Evolutionary conservation across 192 early-diverging fungal genomes (phyloP), one percentile per base, ranked within the genome.

Genomic region (Linnemannia hyalina): DNA sequence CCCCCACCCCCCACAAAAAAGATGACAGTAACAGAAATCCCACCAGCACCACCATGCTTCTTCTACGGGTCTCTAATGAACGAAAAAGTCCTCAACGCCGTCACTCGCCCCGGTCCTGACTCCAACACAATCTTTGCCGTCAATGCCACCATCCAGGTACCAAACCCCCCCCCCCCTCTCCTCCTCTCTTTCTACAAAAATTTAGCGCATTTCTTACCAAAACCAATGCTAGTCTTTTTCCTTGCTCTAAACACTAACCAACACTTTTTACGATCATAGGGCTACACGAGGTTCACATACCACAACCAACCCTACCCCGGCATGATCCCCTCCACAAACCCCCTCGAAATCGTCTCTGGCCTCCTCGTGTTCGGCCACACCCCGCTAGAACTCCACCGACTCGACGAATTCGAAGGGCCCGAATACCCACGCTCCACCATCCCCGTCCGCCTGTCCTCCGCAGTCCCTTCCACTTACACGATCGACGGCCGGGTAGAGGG

Each of bases 291-390:
- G 4, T 78, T 70, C 54, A 77, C 82, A 16, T 78, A 83, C 41
- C 71, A 83, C 73, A 83, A 83, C 29, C 76, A 83, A 40, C 82
- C 82, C 13, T 83, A 54, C n/a, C 82, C 82, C 38, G 82, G 82
- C 0, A 83, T 83, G 76, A 75, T 83, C 16, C 32, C 65, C 0
- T 83, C 82, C 15, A 3, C 46, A 6, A 38, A 78, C n/a, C 49
- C 69, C 29, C 11, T 41, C 16, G 73, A 77, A 4, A 70, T n/a
- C 2, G 82, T 83, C 49, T 73, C 78, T 13, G 76, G 82, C 7
- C 71, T 78, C 40, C 54, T 78, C 8, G 76, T 83, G 2, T 83
- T 83, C 63, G 82, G 82, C 23, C 82, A 78, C 65, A 44, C 76
- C 9, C 71, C 74, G 16, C 41, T 69, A 8, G 82, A 83, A n/a